Base-by-base conservation (phyloP, 331 rosid genomes). In the Ulmus americana region DNA sequence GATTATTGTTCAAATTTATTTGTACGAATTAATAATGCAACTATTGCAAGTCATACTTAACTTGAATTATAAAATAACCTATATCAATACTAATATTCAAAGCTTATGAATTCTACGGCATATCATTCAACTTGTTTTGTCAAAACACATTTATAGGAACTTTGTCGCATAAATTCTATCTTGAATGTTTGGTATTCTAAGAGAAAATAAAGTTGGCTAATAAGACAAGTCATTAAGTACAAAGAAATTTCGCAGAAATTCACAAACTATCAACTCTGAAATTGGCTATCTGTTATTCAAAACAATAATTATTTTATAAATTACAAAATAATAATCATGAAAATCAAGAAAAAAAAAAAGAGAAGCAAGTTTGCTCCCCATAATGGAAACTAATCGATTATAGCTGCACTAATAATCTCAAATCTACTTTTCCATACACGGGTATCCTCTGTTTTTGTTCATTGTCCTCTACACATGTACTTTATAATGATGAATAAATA, bases 351-450 rank as follows among this genome's bases (percentile, higher is more conserved):
- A 28, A 41, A 20, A 1, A 61, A n/a, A 59, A 39, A 47, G 13
- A n/a, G 61, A 38, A 55, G 50, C 63, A 53, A 67, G 39, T 71
- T 66, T 61, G 76, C 67, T 55, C 73, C 77, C 73, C 77, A 41
- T 12, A 55, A 66, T 22, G 66, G 73, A 35, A 56, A 38, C 74
- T n/a, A 18, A 44, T 61, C 61, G 73, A 70, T 76, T 70, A 18
- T 43, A 6, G 12, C 3, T 43, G 48, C 54, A 39, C 61, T 18
- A 63, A 68, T 28, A n/a, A 47, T 15, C 6, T 6, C n/a, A 18
- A 44, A 46, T 64, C 59, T 48, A 43, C 59, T 41, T 42, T 50
- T 39, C 61, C 40, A 44, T 56, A 22, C 64, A 51, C 54, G 64
- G 18, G 56, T 43, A 49, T 11, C 45, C 13, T 38, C 55, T 55